Evolutionary conservation across 345 rosid species (phyloP), one percentile per base, ranked within the genome.

Genomic region (Populus tremula): DNA sequence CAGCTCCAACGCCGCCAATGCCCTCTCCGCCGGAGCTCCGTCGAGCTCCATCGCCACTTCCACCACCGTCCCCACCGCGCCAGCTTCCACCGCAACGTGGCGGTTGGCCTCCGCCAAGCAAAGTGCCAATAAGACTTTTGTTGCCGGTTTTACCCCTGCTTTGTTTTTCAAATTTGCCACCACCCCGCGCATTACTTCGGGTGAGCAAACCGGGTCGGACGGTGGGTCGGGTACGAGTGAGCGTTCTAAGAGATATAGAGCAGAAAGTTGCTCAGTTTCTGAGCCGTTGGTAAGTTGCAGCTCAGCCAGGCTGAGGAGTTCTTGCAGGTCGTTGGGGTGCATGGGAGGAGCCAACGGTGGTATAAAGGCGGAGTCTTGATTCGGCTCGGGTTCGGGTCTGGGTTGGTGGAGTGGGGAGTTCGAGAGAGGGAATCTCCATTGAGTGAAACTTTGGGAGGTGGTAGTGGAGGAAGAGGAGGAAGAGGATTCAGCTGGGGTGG

Each of bases 391-490:
- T 69, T 67, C 38, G 78, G 43, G 53, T 53, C 41, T 69, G 33
- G 72, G 61, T 43, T 36, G 87, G 81, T 84, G 88, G 61, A 87
- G 72, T 2, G 87, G 87, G 35, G 93, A 84, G 71, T 84, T 76
- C 11, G 89, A 79, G 62, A 90, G 88, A 9, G 97, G 96, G 81
- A 94, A 90, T 21, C 83, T 87, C 98, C 98, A 92, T 54, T 90
- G 97, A 54, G 97, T 92, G 89, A 94, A 94, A 87, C 96, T 91
- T 61, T 94, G 98, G 39, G 97, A 92, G 68, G 94, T 82, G 74
- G 94, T 88, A 70, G 96, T 74, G 43, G 98, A 89, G 23, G 97
- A 93, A 2, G 96, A 89, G 13, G 94, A 94, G 2, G 96, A 91
- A 4, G 96, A 85, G 49, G 87, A 84, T 65, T 82, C 76, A 53